phyloP scores from a whole-genome alignment of 495 filamentous ascomycete genomes.

The Penicillium roqueforti region DNA sequence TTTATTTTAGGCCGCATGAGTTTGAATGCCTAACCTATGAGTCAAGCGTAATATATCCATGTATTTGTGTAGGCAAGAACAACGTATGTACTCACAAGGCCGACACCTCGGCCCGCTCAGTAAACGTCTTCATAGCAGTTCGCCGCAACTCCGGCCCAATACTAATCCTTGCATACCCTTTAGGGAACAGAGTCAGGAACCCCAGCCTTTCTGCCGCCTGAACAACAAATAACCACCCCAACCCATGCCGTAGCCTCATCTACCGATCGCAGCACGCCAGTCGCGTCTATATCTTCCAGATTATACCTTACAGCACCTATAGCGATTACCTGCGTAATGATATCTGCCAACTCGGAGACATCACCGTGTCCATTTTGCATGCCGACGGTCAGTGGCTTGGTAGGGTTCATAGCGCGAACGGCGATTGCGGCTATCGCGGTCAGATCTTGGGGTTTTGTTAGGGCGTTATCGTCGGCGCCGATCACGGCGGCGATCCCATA shows the following conservation, averaged over 20 bases:
- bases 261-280: conserved; percentile 26
- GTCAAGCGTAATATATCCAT: background rate
- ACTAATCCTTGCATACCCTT: conserved; percentile 49
- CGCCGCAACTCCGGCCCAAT: conserved; percentile 30
- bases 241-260: conserved; percentile 40
- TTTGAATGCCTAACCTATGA: background rate
- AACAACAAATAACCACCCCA: conserved; percentile 21
- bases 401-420: conserved; percentile 15
- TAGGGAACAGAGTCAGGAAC: too few species aligned
- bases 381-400: conserved; percentile 46
- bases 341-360: conserved; percentile 31
- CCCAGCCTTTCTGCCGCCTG: conserved; percentile 34
- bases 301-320: conserved; percentile 50
- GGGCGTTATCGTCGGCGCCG: conserved; percentile 39
- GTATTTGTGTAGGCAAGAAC: background rate
- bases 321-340: conserved; percentile 32
- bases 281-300: conserved; percentile 45
- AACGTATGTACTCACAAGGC: background rate
- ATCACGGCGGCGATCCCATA: conserved; percentile 44
- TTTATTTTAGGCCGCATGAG: background rate
- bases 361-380: conserved; percentile 52
- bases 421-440: conserved; percentile 81
- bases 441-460: conserved; percentile 49
- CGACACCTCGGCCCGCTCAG: conserved; percentile 24
- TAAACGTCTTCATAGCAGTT: conserved; percentile 27